phyloP scores from a whole-genome alignment of 208 protist genomes.

The Pavlovales sp. region DNA sequence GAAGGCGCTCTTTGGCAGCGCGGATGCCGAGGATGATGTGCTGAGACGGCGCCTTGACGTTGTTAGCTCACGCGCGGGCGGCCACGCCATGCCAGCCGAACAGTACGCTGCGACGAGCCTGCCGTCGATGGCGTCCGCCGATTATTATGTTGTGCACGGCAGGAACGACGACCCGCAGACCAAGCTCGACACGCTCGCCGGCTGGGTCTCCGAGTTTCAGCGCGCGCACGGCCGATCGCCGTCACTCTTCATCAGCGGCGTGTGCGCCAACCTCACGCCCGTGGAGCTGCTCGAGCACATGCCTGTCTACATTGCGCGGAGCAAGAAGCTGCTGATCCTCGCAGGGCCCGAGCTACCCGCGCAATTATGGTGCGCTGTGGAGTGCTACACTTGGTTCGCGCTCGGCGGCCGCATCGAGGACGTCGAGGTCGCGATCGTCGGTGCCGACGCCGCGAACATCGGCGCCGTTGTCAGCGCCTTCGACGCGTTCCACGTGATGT shows the following conservation, averaged over 20 bases:
- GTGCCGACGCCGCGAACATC: not conserved
- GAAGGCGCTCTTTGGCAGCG: no score
- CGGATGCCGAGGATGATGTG: no score
- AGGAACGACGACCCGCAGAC: not conserved
- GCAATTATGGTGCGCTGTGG: not conserved
- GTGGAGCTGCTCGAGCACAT: not conserved
- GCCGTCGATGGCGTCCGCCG: no score
- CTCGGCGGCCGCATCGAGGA: not conserved
- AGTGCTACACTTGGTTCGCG: not conserved
- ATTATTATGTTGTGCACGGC: no score
- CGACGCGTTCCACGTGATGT: not conserved
- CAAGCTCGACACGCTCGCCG: not conserved
- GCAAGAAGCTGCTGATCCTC: not conserved
- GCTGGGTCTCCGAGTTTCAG: not conserved
- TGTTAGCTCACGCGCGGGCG: no score
- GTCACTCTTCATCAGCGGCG: not conserved
- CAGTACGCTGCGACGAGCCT: no score
- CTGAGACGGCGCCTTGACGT: no score
- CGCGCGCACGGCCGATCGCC: no score
- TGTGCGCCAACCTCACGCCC: not conserved
- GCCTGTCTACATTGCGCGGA: not conserved
- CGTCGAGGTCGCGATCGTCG: not conserved
- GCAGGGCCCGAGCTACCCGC: not conserved
- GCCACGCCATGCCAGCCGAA: no score
- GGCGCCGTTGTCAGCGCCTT: not conserved